These are phyloP conservation scores for Amesomyces nigricolor DNA, from an alignment of 2,329 filamentous ascomycete genomes.

Conservation along the genomic window DNA sequence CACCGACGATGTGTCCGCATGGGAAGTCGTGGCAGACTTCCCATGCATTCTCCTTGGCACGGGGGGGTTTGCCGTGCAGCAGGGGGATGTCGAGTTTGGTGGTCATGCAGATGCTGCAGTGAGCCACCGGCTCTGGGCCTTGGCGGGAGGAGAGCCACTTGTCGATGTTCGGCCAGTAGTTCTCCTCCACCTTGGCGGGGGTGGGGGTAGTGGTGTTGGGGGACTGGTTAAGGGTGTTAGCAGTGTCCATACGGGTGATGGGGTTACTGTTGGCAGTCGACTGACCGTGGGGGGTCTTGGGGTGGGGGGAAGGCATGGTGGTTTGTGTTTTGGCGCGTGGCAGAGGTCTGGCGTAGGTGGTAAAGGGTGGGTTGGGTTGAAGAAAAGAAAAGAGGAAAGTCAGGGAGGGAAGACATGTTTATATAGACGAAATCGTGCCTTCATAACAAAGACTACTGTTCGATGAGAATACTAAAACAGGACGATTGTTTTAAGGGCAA, in stretches of 20 bases:
- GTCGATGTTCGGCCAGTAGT: slow-evolving; percentile 1
- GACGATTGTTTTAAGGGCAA: too few species aligned
- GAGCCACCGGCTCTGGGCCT: not conserved
- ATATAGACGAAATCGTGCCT: too few species aligned
- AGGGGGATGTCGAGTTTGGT: not conserved
- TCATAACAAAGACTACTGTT: too few species aligned
- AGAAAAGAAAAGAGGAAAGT: too few species aligned
- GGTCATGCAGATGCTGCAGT: not conserved
- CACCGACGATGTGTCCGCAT: not conserved
- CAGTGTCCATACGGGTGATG: not conserved
- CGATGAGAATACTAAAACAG: too few species aligned
- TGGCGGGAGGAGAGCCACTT: not conserved
- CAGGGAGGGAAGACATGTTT: too few species aligned
- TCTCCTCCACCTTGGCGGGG: not conserved
- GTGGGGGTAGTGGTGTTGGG: not conserved
- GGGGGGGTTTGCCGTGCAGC: not conserved
- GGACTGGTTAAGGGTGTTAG: not conserved
- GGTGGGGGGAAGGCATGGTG: too few species aligned
- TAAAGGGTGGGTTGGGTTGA: too few species aligned
- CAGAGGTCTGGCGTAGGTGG: too few species aligned
- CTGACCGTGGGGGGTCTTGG: too few species aligned
- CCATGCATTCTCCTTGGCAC: not conserved
- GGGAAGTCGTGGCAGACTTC: not conserved
- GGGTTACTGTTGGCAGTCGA: too few species aligned
- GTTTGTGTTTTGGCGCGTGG: too few species aligned